These are phyloP conservation scores for Pneumocystis oryctolagi DNA, from an alignment of 1,139 yeast genomes.

Conservation along the genomic window DNA sequence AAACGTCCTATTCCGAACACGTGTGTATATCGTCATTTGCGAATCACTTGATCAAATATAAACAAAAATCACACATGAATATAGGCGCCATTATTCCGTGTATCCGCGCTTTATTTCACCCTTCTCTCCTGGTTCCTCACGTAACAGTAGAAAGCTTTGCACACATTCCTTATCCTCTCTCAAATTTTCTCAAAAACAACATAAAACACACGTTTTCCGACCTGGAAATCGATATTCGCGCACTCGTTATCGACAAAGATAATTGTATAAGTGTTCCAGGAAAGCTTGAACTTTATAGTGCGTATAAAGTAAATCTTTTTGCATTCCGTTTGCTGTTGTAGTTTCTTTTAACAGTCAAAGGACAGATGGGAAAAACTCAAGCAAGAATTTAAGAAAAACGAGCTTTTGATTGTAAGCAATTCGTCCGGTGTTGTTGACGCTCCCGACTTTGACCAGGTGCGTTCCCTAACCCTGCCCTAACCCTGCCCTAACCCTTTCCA, in stretches of 20 bases:
- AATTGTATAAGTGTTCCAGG: slow-evolving; percentile 86
- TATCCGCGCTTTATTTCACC: neutral
- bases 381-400: slow-evolving; percentile 45
- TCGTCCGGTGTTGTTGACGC: slow-evolving; percentile 65
- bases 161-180: neutral
- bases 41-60: neutral
- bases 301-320: slow-evolving; percentile 30
- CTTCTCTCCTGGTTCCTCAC: neutral
- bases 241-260: slow-evolving; percentile 83
- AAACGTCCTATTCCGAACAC: no score
- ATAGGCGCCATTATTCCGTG: neutral
- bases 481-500: slow-evolving; percentile 22
- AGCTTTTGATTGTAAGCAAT: slow-evolving; percentile 68
- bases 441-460: slow-evolving; percentile 39
- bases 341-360: slow-evolving; percentile 14
- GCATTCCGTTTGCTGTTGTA: no score
- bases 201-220: neutral
- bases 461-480: neutral
- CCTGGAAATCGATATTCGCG: slow-evolving; percentile 36
- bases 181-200: neutral
- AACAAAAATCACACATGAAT: neutral
- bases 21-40: no score
- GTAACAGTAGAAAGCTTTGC: neutral
- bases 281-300: slow-evolving; percentile 68
- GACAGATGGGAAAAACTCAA: slow-evolving; percentile 46